Percentiles rank a stretch among this genome's conserved stretches.
phyloP scores from a whole-genome alignment of 768 basidiomycete species.

The Boletus subparvulus region DNA sequence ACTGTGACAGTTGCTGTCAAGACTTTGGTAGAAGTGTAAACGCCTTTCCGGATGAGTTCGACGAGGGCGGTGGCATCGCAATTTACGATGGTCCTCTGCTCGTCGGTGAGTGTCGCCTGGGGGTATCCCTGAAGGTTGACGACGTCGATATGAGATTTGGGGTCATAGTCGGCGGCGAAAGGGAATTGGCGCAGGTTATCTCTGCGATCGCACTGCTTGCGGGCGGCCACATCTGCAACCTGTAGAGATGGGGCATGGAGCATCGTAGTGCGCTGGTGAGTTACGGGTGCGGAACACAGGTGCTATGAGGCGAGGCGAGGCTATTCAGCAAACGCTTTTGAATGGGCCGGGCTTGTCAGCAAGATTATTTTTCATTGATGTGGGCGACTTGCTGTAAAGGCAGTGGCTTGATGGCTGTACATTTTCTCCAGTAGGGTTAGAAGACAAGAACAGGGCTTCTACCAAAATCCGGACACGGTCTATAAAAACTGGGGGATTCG shows the following conservation, averaged over 20 bases:
- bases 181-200: conserved; percentile 13
- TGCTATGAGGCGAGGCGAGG: conserved; percentile 1
- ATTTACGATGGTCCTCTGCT: conserved; percentile 29
- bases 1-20: conserved; percentile 28
- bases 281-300: too few species aligned
- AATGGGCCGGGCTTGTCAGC: not conserved
- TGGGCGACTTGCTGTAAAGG: conserved; percentile 14
- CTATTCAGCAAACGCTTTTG: conserved; percentile 1
- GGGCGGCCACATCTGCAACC: conserved; percentile 12
- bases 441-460: too few species aligned
- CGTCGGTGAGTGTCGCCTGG: conserved; percentile 25
- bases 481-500: too few species aligned
- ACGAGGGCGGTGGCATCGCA: conserved; percentile 30
- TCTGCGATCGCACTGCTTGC: conserved; percentile 28
- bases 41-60: conserved; percentile 20
- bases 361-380: not conserved
- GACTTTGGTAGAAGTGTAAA: conserved; percentile 27
- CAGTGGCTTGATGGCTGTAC: conserved; percentile 4
- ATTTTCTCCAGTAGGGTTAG: too few species aligned
- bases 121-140: conserved; percentile 28
- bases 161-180: not conserved
- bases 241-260: not conserved
- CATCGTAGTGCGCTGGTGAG: conserved; percentile 6
- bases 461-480: too few species aligned
- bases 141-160: not conserved